Percentiles rank a stretch among this genome's conserved stretches.
Conservation (phyloP, 345 rosid species). For the Euphorbia pulcherrima region DNA sequence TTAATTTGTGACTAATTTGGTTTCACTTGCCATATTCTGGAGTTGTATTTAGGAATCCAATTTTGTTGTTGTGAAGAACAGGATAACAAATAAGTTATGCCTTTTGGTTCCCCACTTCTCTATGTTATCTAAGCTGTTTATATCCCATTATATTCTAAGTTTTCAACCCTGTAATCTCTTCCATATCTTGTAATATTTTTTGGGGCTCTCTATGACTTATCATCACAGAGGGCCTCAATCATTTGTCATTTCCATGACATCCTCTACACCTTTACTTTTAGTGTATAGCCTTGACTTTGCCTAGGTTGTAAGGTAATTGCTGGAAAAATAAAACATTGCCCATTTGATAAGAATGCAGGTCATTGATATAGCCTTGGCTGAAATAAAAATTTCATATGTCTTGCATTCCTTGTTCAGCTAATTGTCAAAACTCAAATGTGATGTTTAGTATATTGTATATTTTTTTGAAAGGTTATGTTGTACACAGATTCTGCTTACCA, state of each 20-base stretch:
- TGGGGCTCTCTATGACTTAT: background rate
- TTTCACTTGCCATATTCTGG: background rate
- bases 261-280: no score
- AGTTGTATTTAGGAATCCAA: no score
- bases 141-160: background rate
- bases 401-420: background rate
- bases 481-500: background rate
- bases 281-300: background rate
- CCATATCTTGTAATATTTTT: background rate
- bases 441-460: conserved; percentile 4
- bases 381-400: no score
- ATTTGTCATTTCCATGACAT: background rate
- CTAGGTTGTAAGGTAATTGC: conserved; percentile 3
- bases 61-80: background rate
- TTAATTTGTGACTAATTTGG: background rate
- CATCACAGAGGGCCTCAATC: no score
- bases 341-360: background rate
- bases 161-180: background rate
- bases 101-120: background rate
- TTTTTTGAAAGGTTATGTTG: background rate
- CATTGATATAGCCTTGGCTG: background rate
- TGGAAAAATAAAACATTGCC: background rate
- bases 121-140: background rate
- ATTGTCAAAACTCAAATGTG: background rate
- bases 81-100: background rate